Conservation (phyloP, 495 filamentous ascomycete species). For the Bacidia rubella region DNA sequence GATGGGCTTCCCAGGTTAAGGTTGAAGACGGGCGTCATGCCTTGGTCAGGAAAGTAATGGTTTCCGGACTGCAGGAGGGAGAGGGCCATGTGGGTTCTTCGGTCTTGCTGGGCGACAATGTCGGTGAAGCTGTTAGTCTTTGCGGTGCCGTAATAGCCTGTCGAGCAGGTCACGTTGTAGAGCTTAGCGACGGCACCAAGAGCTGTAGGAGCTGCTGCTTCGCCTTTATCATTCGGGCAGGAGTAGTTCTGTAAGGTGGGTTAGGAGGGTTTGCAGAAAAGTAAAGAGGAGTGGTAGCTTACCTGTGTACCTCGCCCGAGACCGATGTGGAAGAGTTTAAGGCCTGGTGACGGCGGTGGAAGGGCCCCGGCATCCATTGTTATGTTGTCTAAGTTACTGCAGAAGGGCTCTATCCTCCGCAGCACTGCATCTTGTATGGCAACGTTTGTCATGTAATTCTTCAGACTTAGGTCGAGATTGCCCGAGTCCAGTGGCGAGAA, state of each 20-base stretch:
- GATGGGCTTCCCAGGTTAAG: slow-evolving; percentile 38
- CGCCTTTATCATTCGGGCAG: slow-evolving; percentile 46
- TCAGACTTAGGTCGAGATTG: slow-evolving; percentile 5
- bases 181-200: slow-evolving; percentile 72
- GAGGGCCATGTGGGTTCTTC: neutral
- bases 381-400: neutral
- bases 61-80: slow-evolving; percentile 46
- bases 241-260: slow-evolving; percentile 95
- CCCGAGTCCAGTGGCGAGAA: slow-evolving; percentile 2
- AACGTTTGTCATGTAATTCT: slow-evolving; percentile 5
- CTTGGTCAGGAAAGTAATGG: slow-evolving; percentile 60
- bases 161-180: slow-evolving; percentile 76
- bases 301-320: slow-evolving; percentile 75
- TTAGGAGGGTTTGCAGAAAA: neutral
- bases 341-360: neutral
- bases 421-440: neutral
- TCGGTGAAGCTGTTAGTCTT: slow-evolving; percentile 42
- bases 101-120: slow-evolving; percentile 38
- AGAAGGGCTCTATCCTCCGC: neutral
- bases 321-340: slow-evolving; percentile 54
- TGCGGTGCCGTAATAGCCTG: slow-evolving; percentile 39
- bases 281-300: slow-evolving; percentile 1
- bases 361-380: neutral
- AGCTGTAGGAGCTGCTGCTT: slow-evolving; percentile 40
- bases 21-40: slow-evolving; percentile 59